A percentile compares a stretch with the other conserved stretches of the same genome.
Conservation (phyloP, 768 basidiomycete genomes). For the Boletus sp. region DNA sequence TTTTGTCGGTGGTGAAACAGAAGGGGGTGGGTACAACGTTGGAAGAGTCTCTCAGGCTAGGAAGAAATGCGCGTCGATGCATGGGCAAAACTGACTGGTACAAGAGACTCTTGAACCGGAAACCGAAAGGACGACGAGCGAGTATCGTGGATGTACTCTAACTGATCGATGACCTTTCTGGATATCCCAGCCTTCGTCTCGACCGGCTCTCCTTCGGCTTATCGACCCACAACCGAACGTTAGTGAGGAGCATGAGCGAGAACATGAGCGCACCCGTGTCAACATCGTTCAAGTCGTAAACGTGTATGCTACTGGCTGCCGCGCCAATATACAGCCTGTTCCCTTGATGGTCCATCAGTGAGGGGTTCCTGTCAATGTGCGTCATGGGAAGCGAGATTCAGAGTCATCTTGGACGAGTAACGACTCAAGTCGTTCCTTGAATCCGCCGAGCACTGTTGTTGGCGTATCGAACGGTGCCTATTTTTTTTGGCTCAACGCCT, state of each 20-base stretch:
- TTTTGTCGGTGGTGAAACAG: constrained; percentile 63
- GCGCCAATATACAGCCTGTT: constrained; percentile 64
- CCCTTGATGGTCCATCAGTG: constrained; percentile 32
- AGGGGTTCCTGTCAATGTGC: background rate
- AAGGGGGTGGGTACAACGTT: constrained; percentile 73
- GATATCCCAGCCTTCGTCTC: constrained; percentile 67
- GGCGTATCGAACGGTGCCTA: constrained; percentile 33
- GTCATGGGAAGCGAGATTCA: background rate
- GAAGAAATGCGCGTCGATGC: background rate
- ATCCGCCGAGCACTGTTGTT: constrained; percentile 24
- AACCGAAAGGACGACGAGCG: constrained; percentile 81
- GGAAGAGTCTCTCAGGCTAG: constrained; percentile 72
- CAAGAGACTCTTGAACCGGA: constrained; percentile 57
- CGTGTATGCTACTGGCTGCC: constrained; percentile 49
- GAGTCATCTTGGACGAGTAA: constrained; percentile 29
- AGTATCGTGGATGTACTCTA: constrained; percentile 82
- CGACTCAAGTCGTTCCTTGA: constrained; percentile 37
- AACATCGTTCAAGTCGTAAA: constrained; percentile 44
- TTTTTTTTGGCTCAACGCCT: constrained; percentile 3
- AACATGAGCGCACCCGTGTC: constrained; percentile 36
- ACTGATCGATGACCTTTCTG: constrained; percentile 77
- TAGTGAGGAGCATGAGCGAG: constrained; percentile 25
- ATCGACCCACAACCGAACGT: background rate
- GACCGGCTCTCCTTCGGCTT: constrained; percentile 34
- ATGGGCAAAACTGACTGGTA: background rate